A percentile compares a stretch with the other conserved stretches of the same genome.
These are phyloP conservation scores for Ensete ventricosum DNA, from an alignment of 176 grass and related monocot genomes.

Conservation along the genomic window DNA sequence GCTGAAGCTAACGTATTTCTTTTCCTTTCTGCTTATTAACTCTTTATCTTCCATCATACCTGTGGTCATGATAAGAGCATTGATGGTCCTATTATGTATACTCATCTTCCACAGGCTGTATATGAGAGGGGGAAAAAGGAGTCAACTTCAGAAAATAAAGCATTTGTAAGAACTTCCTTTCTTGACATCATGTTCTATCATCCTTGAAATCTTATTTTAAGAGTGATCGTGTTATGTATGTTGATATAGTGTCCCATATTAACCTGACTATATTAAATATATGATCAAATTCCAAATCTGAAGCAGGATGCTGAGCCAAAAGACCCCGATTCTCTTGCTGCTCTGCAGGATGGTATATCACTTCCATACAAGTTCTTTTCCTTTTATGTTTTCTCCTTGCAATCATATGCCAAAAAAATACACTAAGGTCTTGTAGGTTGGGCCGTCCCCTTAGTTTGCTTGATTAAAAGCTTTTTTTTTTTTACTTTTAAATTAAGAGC, in stretches of 20 bases:
- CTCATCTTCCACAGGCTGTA: conserved; percentile 12
- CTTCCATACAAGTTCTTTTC: conserved; percentile 9
- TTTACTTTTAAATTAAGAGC: background rate
- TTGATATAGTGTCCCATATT: background rate
- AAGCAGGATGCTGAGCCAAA: conserved; percentile 14
- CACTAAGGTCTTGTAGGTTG: background rate
- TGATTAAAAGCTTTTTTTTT: background rate
- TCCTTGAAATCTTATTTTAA: background rate
- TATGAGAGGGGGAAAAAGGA: conserved; percentile 26
- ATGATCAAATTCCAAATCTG: background rate
- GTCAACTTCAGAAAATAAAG: conserved; percentile 20
- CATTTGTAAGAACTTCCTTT: background rate
- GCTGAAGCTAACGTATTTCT: conserved; percentile 43
- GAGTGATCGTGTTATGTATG: background rate
- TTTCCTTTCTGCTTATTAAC: background rate
- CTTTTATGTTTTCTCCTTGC: background rate
- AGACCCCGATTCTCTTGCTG: conserved; percentile 24
- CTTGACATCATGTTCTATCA: background rate
- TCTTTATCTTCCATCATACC: background rate
- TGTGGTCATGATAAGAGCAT: no score
- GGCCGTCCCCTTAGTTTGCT: background rate
- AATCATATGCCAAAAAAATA: background rate
- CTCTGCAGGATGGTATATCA: conserved; percentile 47
- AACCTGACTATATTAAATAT: background rate
- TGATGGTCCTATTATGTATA: background rate